phyloP scores from a whole-genome alignment of 176 grass and related monocot species.

The Poa annua region DNA sequence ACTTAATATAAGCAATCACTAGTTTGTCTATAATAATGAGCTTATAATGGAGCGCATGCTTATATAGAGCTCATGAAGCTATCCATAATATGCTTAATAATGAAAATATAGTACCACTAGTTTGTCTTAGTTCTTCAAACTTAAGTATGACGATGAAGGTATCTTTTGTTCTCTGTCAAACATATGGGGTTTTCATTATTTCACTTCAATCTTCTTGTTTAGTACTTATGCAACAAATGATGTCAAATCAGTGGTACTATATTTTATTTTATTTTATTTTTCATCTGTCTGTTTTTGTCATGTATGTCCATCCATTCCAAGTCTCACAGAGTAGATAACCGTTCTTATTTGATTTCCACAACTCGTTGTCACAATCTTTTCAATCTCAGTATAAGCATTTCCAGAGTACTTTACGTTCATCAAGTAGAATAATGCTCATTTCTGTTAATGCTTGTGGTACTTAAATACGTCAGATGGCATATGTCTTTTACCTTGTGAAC shows the following conservation, averaged over 20 bases:
- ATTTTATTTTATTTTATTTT: neutral
- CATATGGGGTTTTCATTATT: neutral
- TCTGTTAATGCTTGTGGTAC: neutral
- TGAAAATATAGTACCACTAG: no score
- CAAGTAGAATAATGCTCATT: neutral
- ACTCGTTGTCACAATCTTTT: neutral
- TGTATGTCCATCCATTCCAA: neutral
- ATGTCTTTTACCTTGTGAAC: slow-evolving; percentile 2
- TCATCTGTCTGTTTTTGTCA: neutral
- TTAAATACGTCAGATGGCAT: neutral
- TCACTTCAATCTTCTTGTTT: neutral
- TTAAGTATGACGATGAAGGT: neutral
- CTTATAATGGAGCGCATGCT: neutral
- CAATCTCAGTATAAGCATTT: neutral
- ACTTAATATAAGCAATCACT: no score
- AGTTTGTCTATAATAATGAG: no score
- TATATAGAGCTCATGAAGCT: neutral
- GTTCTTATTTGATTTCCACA: neutral
- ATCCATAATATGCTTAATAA: neutral
- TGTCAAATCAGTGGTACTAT: neutral
- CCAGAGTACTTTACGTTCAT: neutral
- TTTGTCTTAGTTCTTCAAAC: neutral
- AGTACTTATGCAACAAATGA: neutral
- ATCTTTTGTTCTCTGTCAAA: neutral
- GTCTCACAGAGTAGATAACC: neutral